Evolutionary conservation across 176 grass and related monocot species (phyloP).

Genomic region (Cenchrus purpureus): DNA sequence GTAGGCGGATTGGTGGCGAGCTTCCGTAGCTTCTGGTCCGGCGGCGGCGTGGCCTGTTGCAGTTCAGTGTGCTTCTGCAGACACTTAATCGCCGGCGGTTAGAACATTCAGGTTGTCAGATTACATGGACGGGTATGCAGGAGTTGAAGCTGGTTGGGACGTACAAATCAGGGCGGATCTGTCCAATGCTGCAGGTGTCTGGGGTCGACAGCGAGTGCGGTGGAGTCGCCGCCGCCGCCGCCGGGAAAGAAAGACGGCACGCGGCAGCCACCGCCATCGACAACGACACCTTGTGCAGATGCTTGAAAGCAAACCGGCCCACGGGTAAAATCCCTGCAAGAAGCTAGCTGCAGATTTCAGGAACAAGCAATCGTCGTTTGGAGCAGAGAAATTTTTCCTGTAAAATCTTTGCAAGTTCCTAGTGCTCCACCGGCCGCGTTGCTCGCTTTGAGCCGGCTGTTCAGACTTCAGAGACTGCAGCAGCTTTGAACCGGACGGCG

Average conservation of each 20-base stretch:
- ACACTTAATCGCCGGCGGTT: not conserved
- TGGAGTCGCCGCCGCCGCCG: constrained; percentile 24
- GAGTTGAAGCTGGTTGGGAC: constrained; percentile 18
- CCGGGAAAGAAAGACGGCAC: constrained; percentile 16
- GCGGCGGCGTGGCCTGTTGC: not conserved
- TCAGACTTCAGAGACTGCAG: not conserved
- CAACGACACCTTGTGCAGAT: constrained; percentile 6
- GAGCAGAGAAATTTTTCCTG: not conserved
- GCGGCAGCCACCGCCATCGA: constrained; percentile 20
- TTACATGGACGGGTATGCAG: not conserved
- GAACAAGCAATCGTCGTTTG: not conserved
- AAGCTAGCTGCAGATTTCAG: not conserved
- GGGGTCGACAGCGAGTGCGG: constrained; percentile 18
- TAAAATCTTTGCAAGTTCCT: not conserved
- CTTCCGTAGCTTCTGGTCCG: too few species aligned
- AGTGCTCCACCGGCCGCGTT: not conserved
- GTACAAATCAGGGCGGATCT: constrained; percentile 33
- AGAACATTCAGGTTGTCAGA: not conserved
- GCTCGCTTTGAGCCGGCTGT: not conserved
- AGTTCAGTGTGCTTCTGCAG: not conserved
- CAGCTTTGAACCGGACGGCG: not conserved
- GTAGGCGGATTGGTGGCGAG: too few species aligned
- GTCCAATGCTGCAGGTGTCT: not conserved
- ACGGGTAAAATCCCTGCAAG: constrained; percentile 14
- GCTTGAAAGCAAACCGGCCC: not conserved